Conservation (phyloP, 352 stramenopile genomes). For the Poterioochromonas sp. region DNA sequence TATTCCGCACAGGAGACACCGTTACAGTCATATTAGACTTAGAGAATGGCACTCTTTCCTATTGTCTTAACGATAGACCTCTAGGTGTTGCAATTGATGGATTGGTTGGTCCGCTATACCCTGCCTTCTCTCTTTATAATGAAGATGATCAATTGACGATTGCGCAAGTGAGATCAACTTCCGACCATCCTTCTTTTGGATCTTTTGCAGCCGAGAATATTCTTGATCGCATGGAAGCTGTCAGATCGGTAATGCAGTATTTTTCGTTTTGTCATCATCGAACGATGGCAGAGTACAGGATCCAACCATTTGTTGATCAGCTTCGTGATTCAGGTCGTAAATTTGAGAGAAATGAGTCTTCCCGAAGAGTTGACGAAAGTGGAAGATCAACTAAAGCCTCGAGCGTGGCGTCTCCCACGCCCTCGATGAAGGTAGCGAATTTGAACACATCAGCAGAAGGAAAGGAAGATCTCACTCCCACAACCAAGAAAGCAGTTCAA, state of each 20-base stretch:
- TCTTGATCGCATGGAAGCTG: background rate
- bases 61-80: slow-evolving; percentile 68
- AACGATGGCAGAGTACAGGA: too few relatives aligned
- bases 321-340: too few relatives aligned
- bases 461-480: too few relatives aligned
- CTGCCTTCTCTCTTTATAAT: slow-evolving; percentile 79
- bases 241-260: background rate
- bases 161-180: slow-evolving; percentile 20
- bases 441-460: too few relatives aligned
- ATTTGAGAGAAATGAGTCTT: too few relatives aligned
- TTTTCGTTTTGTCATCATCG: background rate
- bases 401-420: too few relatives aligned
- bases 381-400: too few relatives aligned
- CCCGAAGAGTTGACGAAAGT: too few relatives aligned
- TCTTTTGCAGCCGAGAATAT: slow-evolving; percentile 37
- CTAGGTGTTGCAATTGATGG: slow-evolving; percentile 62
- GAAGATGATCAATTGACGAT: background rate
- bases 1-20: slow-evolving; percentile 74
- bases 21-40: slow-evolving; percentile 70
- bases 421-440: too few relatives aligned
- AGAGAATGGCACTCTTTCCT: slow-evolving; percentile 62
- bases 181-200: slow-evolving; percentile 30
- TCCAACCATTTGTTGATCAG: too few relatives aligned
- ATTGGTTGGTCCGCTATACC: slow-evolving; percentile 51
- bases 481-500: too few relatives aligned